Base-by-base conservation (phyloP, 2,329 filamentous ascomycete species). In the Tolypocladium endophyticum region DNA sequence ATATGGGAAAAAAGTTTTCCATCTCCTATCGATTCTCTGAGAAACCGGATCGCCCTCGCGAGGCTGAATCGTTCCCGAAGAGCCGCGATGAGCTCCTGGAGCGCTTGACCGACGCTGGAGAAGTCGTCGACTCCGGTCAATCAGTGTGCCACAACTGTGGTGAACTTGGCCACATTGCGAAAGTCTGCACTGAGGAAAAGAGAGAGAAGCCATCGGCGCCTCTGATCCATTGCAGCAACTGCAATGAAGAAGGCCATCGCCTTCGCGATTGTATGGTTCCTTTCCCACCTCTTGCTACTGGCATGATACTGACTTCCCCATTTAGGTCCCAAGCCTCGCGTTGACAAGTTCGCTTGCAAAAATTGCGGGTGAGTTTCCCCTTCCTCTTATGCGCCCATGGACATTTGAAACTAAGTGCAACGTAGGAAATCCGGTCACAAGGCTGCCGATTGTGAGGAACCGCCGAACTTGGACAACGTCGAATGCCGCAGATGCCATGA, bases 401-500 rank as follows among this genome's bases (percentile, higher is more conserved):
- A 53, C 45, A 23, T 54, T 30, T 20, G 20, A 35, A 20, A 38
- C 61, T 64, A 54, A 67, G 50, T 28, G 39, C 0, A 11, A 35
- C 14, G 59, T 55, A 78, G 79, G 9, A 71, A 84, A 72, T 72
- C 73, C 28, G 81, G 81, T 20, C 82, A 85, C 67, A 77, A 72
- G 60, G 73, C 71, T 28, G 67, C 74, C 7, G 81, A 84, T 0
- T 85, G 81, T 63, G 70, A 80, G 35, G 82, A 87, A 66, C 83
- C 84, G 41, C 82, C 86, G n/a, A 80, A 82, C 63, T 80, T 84
- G 35, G 81, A 79, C 35, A 79, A 80, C 58, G 80, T 88, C 1
- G 84, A 88, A 69, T 89, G 86, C 69, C 83, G 81, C 66, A 87
- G 84, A 70, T 88, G 86, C 67, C 77, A 78, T 47, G 77, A 85